Evolutionary conservation across 2,329 filamentous ascomycete genomes (phyloP).

Genomic region (Immersiporthe knoxdaviesiana): DNA sequence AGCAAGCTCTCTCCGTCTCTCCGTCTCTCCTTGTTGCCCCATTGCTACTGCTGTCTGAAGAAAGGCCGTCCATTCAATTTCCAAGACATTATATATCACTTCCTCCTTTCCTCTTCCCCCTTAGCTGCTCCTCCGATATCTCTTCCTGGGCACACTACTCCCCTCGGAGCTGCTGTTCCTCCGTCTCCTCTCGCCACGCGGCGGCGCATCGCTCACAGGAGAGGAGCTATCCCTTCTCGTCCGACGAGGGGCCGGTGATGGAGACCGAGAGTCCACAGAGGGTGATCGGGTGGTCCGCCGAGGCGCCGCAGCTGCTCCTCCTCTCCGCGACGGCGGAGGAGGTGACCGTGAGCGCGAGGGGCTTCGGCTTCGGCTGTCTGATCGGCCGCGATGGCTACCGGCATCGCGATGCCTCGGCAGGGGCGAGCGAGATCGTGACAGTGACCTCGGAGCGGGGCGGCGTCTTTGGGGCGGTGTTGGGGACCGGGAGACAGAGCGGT

Average conservation of each 20-base stretch:
- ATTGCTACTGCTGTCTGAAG: neutral
- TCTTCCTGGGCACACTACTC: constrained; percentile 27
- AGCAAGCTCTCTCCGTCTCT: no score
- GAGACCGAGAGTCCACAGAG: constrained; percentile 21
- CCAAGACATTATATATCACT: neutral
- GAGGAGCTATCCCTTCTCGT: constrained; percentile 21
- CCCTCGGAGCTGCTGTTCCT: constrained; percentile 29
- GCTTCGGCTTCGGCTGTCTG: constrained; percentile 25
- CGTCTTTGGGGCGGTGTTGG: constrained; percentile 20
- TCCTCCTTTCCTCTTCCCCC: no score
- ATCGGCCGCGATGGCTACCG: constrained; percentile 22
- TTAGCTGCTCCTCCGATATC: constrained; percentile 26
- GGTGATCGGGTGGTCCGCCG: constrained; percentile 6
- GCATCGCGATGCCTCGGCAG: constrained; percentile 21
- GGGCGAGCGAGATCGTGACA: constrained; percentile 24
- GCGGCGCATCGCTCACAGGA: constrained; percentile 18
- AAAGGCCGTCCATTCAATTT: neutral
- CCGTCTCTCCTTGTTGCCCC: neutral
- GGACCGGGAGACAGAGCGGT: constrained; percentile 15
- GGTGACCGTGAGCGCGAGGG: constrained; percentile 20
- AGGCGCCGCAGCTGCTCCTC: constrained; percentile 3
- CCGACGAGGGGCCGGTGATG: constrained; percentile 22
- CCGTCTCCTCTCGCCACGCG: constrained; percentile 25
- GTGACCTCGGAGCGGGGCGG: constrained; percentile 6
- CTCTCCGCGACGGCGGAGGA: constrained; percentile 13